phyloP scores from a whole-genome alignment of 192 early-diverging fungal species.

The Gigaspora rosea region DNA sequence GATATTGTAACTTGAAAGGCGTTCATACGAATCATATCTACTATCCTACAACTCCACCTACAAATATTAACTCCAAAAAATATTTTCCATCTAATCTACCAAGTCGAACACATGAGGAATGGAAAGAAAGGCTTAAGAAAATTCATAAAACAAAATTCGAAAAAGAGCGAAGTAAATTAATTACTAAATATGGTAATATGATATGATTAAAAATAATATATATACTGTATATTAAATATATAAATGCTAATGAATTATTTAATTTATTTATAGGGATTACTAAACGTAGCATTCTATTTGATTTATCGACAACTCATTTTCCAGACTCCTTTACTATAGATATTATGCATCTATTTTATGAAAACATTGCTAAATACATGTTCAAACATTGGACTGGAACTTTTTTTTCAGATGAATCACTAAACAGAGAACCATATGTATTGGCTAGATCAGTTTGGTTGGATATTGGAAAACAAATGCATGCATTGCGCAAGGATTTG shows the following conservation, averaged over 20 bases:
- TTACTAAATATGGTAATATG: background rate
- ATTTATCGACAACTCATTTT: background rate
- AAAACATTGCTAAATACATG: background rate
- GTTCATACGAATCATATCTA: too few relatives aligned
- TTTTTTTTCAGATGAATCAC: background rate
- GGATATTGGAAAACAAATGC: background rate
- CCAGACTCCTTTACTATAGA: background rate
- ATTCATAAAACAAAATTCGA: too few relatives aligned
- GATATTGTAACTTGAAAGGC: too few relatives aligned
- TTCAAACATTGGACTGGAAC: background rate
- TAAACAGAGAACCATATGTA: background rate
- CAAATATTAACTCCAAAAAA: too few relatives aligned
- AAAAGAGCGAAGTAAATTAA: too few relatives aligned
- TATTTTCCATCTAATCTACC: too few relatives aligned
- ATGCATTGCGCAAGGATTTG: background rate
- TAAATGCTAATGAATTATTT: background rate
- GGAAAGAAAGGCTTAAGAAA: too few relatives aligned
- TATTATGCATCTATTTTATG: background rate
- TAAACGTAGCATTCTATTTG: background rate
- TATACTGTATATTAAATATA: background rate
- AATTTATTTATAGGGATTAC: constrained; percentile 3
- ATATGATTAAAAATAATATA: background rate
- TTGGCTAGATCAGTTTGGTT: background rate
- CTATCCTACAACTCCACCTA: too few relatives aligned
- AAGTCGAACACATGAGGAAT: too few relatives aligned